These are phyloP conservation scores for Haematococcus sp. DNA, from an alignment of 139 green algal genomes.

Conservation along the genomic window DNA sequence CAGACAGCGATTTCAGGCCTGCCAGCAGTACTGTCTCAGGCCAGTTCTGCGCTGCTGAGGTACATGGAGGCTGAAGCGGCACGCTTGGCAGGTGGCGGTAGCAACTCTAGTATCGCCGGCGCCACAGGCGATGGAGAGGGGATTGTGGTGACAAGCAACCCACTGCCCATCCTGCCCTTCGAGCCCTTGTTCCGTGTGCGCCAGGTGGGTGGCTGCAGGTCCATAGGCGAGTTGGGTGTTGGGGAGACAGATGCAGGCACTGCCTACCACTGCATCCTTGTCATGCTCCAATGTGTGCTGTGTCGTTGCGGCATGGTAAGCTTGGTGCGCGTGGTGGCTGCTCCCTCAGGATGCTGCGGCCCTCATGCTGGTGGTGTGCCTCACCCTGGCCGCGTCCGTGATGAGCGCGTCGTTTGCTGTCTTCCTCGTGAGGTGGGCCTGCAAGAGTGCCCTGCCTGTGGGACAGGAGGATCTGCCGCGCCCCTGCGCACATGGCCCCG, in stretches of 20 bases:
- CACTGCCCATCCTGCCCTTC: constrained; percentile 44
- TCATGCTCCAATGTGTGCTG: too few relatives aligned
- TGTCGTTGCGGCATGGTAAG: too few relatives aligned
- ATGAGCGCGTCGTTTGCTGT: constrained; percentile 64
- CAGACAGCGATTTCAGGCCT: constrained; percentile 29
- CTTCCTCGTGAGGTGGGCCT: constrained; percentile 57
- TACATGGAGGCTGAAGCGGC: constrained; percentile 19
- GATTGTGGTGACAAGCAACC: constrained; percentile 25
- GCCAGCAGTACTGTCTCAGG: constrained; percentile 41
- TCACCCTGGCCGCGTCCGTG: constrained; percentile 58
- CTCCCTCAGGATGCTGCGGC: constrained; percentile 29
- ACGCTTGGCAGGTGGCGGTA: not conserved
- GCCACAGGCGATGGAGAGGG: not conserved
- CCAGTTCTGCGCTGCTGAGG: constrained; percentile 42
- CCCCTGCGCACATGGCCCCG: too few relatives aligned
- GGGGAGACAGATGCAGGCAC: too few relatives aligned
- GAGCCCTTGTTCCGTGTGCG: constrained; percentile 35
- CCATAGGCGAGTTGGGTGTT: too few relatives aligned
- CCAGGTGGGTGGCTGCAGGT: too few relatives aligned
- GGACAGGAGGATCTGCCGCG: too few relatives aligned
- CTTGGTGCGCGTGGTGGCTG: constrained; percentile 1
- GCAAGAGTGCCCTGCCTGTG: too few relatives aligned
- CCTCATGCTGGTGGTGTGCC: constrained; percentile 70
- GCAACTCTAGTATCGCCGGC: not conserved
- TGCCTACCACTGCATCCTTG: too few relatives aligned